Percentiles rank a stretch among this genome's conserved stretches.
Evolutionary conservation across 2,329 filamentous ascomycete species (phyloP).

Genomic region (Colletotrichum godetiae): DNA sequence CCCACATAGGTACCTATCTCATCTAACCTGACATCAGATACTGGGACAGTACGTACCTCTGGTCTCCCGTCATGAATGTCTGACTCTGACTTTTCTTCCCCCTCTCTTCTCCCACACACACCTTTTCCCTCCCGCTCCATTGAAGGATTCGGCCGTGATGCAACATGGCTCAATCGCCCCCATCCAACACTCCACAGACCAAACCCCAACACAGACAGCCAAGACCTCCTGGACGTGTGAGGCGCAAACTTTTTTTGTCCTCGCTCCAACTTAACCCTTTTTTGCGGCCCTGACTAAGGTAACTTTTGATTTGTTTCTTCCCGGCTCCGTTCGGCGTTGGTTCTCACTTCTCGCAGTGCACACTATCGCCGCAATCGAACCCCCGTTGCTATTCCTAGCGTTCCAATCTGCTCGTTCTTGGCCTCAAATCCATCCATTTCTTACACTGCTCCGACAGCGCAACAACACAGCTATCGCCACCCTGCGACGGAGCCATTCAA

Average conservation of each 20-base stretch:
- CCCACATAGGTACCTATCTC: background rate
- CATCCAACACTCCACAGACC: constrained; percentile 5
- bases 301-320: background rate
- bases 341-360: background rate
- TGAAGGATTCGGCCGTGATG: constrained; percentile 25
- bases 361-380: background rate
- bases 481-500: background rate
- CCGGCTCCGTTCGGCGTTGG: background rate
- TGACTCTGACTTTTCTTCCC: too few species aligned
- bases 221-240: constrained; percentile 23
- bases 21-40: background rate
- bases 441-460: constrained; percentile 24
- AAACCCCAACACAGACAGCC: constrained; percentile 30
- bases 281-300: background rate
- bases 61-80: background rate
- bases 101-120: background rate
- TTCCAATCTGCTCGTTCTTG: constrained; percentile 20
- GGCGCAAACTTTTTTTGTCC: constrained; percentile 5
- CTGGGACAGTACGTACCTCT: background rate
- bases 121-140: background rate
- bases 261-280: background rate
- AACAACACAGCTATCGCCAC: background rate
- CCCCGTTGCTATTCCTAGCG: constrained; percentile 33
- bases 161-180: constrained; percentile 12
- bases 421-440: constrained; percentile 12